These are phyloP conservation scores for Gliomastix tumulicola DNA, from an alignment of 2,329 filamentous ascomycete species.

Conservation along the genomic window DNA sequence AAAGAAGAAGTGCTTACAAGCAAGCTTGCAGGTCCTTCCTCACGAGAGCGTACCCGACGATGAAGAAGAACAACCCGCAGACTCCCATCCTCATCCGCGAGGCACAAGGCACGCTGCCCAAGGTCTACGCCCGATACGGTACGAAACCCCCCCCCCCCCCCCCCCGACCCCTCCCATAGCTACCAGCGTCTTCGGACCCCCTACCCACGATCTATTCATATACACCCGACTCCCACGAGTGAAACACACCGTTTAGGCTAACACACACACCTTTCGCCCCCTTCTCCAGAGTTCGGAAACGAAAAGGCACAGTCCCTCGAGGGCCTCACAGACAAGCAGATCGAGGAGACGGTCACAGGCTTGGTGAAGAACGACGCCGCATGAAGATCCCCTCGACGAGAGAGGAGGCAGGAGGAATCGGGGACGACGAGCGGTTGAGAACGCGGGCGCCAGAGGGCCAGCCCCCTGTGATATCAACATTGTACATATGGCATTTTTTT, in stretches of 20 bases:
- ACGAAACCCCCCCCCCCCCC: no score
- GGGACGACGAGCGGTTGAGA: no score
- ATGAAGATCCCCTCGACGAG: no score
- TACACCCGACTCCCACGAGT: no score
- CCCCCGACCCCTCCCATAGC: no score
- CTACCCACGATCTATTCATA: no score
- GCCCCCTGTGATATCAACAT: no score
- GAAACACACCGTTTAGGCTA: no score
- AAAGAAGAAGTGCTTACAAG: background rate
- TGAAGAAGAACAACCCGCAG: conserved; percentile 98
- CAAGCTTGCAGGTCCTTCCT: conserved; percentile 59
- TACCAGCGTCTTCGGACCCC: no score
- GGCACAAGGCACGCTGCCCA: conserved; percentile 75
- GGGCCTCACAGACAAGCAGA: conserved; percentile 53
- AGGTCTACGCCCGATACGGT: conserved; percentile 92
- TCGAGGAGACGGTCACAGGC: conserved; percentile 49
- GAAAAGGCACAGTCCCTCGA: conserved; percentile 53
- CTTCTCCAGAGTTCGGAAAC: conserved; percentile 42
- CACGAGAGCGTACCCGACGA: conserved; percentile 85
- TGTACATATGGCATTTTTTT: no score
- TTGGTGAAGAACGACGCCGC: conserved; percentile 38
- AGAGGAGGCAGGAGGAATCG: no score
- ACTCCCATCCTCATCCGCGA: conserved; percentile 93
- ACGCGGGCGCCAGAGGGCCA: no score
- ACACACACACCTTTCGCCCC: background rate